Base-by-base conservation (phyloP, 1,139 yeast genomes). In the Debaryomyces coudertii region DNA sequence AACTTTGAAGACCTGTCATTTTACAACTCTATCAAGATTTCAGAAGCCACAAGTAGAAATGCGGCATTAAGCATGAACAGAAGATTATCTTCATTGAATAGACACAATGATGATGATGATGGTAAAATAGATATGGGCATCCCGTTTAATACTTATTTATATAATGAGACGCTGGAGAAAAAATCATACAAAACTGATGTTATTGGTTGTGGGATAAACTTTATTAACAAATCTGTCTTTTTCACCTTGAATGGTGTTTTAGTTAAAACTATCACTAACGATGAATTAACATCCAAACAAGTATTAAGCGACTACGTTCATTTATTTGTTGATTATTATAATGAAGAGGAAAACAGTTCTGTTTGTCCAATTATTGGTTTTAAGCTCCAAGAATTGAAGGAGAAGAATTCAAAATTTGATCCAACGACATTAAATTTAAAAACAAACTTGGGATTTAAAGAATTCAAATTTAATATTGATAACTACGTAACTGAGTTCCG, bases 201-300 rank as follows among this genome's bases (percentile, higher is more conserved):
- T 1, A 75, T 92, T 52, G 98, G 98, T 0, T 86, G 95, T 63
- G 97, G 97, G 2, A 75, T 90, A 23, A 87, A 90, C 66, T 87
- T 81, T 56, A 71, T 79, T 23, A 80, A 80, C 36, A 77, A 80
- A 38, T 69, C 82, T 0, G 74, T 90, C 2, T 92, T 90, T 56
- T 82, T 82, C 52, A 90, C 97, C 0, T 84, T 88, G 62, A 90
- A 92, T 64, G 97, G 97, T 2, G 77, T 87, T 5, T 60, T 72
- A 39, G 69, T 72, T 15, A 65, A 60, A 41, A 59, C 61, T 1
- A 66, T 74, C 11, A 46, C 58, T 2, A 65, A 65, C 40, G 68
- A 65, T 20, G 75, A 71, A 25, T 57, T 73, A 34, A 49, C 47
- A 9, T 54, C 71, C 2, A 53, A 58, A 12, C 66, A 59, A 46